phyloP scores from a whole-genome alignment of 2,329 filamentous ascomycete species.

The Fusarium hainanense region DNA sequence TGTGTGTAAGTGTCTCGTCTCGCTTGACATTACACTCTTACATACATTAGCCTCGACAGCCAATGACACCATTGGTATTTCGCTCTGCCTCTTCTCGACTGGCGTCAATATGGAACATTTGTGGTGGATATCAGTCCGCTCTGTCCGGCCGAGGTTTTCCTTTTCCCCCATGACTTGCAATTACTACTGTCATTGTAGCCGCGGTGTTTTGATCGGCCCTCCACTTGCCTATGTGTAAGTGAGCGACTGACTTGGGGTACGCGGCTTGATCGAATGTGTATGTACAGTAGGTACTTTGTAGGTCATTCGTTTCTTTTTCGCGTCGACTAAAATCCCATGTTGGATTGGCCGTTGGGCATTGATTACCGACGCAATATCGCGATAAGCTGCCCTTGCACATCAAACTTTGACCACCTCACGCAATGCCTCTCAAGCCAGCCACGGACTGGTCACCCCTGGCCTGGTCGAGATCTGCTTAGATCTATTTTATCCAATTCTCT shows the following conservation, averaged over 20 bases:
- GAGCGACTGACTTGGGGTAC: not conserved
- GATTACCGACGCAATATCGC: constrained; percentile 22
- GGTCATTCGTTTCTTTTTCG: not conserved
- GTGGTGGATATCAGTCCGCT: constrained; percentile 17
- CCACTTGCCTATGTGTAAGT: constrained; percentile 27
- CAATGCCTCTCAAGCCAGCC: not conserved
- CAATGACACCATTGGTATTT: constrained; percentile 26
- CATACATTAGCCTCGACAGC: constrained; percentile 9
- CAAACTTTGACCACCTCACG: constrained; percentile 27
- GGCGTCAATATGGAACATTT: not conserved
- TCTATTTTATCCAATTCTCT: constrained; percentile 25
- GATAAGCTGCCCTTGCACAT: constrained; percentile 29
- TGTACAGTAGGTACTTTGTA: not conserved
- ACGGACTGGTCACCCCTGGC: constrained; percentile 6
- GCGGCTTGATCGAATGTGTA: not conserved
- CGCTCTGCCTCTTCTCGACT: not conserved
- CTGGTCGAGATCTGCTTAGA: constrained; percentile 18
- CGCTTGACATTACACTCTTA: constrained; percentile 14
- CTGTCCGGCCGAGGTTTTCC: constrained; percentile 26
- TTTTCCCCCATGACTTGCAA: constrained; percentile 7
- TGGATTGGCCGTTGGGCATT: constrained; percentile 10
- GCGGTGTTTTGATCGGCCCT: constrained; percentile 11
- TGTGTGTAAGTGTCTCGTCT: constrained; percentile 31
- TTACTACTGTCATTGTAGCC: not conserved
- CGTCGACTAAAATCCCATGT: not conserved